A percentile compares a stretch with the other conserved stretches of the same genome.
Evolutionary conservation across 2,329 filamentous ascomycete species (phyloP).

Genomic region (Hymenoscyphus albidus): DNA sequence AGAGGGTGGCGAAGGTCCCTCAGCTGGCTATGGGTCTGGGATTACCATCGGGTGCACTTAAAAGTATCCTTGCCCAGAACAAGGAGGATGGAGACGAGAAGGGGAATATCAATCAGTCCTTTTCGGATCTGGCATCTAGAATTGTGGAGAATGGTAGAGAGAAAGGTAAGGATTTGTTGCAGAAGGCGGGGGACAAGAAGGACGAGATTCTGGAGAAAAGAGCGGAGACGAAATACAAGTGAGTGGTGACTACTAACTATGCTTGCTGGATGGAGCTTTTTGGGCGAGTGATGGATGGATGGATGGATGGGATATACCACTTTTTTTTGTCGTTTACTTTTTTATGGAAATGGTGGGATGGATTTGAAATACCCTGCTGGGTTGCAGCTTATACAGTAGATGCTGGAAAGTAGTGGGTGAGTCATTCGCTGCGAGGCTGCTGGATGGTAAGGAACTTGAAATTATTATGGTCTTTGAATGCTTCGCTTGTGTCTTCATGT

Average conservation of each 20-base stretch:
- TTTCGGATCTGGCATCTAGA: constrained; percentile 29
- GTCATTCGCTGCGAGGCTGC: background rate
- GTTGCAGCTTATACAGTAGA: background rate
- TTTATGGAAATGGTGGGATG: background rate
- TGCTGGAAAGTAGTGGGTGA: background rate
- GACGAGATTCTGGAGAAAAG: constrained; percentile 17
- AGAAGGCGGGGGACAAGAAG: constrained; percentile 22
- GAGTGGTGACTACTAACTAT: background rate
- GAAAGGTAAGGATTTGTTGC: constrained; percentile 20
- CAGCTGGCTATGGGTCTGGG: constrained; percentile 17
- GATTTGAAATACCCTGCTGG: background rate
- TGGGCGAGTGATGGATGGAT: constrained; percentile 3
- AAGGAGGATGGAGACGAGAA: constrained; percentile 24
- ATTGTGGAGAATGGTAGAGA: constrained; percentile 28
- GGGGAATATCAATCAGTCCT: constrained; percentile 11
- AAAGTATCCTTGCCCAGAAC: constrained; percentile 31
- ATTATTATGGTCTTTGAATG: background rate
- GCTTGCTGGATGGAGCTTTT: background rate
- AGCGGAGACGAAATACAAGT: background rate
- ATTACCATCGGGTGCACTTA: constrained; percentile 29
- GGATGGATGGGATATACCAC: constrained; percentile 5
- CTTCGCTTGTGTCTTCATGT: background rate
- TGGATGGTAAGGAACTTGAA: background rate
- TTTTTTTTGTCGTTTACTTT: background rate
- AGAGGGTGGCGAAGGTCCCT: constrained; percentile 31